Base-by-base conservation (phyloP, 176 grass and related monocot genomes). In the Cymbopogon citratus region DNA sequence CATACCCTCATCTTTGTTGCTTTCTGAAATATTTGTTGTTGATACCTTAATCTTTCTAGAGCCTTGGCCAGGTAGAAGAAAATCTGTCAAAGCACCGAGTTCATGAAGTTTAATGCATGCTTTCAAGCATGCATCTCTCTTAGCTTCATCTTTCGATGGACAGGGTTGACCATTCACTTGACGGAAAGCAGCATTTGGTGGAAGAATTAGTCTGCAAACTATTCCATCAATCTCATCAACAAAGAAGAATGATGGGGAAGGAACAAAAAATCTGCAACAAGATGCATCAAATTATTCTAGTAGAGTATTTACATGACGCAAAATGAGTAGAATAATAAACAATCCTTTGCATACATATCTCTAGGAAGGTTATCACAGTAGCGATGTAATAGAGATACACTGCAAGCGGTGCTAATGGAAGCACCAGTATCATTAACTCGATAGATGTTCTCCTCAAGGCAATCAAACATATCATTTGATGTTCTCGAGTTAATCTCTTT, bases 341-440 rank as follows among this genome's bases (percentile, higher is more conserved):
- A 40, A 15, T 38, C 54, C 9, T 16, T 81, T 82, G 78, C 90
- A 78, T 94, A 97, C 94, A 85, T 80, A 87, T 98, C 95, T 76
- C 79, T 80, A 78, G 95, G 92, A 81, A 98, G 95, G 83, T 92
- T 98, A 52, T 74, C 87, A 44, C 95, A 98, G 52, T 98, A 98
- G 54, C 71, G 78, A 83, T 94, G 90, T 49, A 98, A 80, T 67
- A 98, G 86, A 79, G 95, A 94, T 76, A 98, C 85, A 81, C 95
- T 94, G 60, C 86, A 85, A 69, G 86, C 88, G 40, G 95, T 91
- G 81, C 90, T 98, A 83, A 98, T 94, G 44, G 92, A 94, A 66
- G 95, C 95, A 66, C 95, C 95, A 34, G 92, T 98, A 33, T 73
- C 83, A 63, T 78, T 63, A 52, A 98, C 95, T 77, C 45, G 85